Evolutionary conservation across 495 filamentous ascomycete genomes (phyloP), one percentile per base, ranked within the genome.

Genomic region (Daldinia bambusicola): DNA sequence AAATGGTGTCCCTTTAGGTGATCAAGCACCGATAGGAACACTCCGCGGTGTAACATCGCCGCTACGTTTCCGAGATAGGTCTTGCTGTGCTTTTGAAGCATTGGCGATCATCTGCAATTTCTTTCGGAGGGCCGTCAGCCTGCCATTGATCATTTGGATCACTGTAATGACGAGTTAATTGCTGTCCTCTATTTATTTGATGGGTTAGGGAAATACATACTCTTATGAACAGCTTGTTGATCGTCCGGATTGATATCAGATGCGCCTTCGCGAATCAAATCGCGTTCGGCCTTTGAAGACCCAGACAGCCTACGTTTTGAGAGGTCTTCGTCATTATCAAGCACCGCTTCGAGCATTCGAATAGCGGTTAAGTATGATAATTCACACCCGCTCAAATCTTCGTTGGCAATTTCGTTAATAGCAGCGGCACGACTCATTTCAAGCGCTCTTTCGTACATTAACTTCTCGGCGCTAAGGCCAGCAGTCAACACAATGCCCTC

Each of bases 391-490:
- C 81, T 79, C 1, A 99, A 84, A 82, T 99, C 94, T 63, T 96
- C 92, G 55, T 92, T 91, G 8, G 95, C 92, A 58, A 98, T 90
- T 80, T 99, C 95, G 72, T 94, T 97, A 75, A 98, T 95, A 3
- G 95, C 95, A 6, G 95, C 94, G 2, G 92, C 87, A 40, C 93
- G 89, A 71, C 93, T 97, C 95, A 99, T 97, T 78, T 99, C 95
- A 22, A 97, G 80, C 3, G 95, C 95, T 13, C 95, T 92, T 69
- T 99, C 96, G 72, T 97, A 99, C 96, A 99, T 99, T 53, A 99
- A 80, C 79, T 93, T 97, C 80, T 98, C 95, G 0, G 95, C 95
- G 20, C 94, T 97, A 43, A 98, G 88, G 6, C 95, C 95, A 6
- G 88, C 83, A 2, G 84, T 88, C 13, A 92, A 70, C 18, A 83